phyloP scores from a whole-genome alignment of 441 rosid genomes.

The Geranium incanum region DNA sequence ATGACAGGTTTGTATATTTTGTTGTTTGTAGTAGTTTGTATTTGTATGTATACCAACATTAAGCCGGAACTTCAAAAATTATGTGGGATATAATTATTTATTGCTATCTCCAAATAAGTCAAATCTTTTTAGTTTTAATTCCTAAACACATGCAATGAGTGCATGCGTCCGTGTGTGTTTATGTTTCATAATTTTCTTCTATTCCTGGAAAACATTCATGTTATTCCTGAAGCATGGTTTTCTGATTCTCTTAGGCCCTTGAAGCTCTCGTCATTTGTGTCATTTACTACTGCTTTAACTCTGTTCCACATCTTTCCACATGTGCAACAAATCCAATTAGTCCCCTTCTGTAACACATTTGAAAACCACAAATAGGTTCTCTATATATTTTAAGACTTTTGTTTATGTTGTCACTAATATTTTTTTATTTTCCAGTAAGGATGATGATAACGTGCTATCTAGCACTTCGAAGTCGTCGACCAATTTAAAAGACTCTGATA shows the following conservation, averaged over 20 bases:
- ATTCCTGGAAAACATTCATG: too few species aligned
- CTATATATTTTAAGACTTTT: too few species aligned
- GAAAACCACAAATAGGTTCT: neutral
- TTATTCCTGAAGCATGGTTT: too few species aligned
- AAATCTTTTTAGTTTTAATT: too few species aligned
- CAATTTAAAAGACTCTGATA: constrained; percentile 34
- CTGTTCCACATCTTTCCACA: too few species aligned
- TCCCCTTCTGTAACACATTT: neutral
- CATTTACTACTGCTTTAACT: too few species aligned
- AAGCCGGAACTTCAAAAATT: neutral
- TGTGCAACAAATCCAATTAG: neutral
- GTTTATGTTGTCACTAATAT: constrained; percentile 13
- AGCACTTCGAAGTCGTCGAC: constrained; percentile 38
- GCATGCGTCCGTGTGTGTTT: too few species aligned
- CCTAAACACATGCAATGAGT: too few species aligned
- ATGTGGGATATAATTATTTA: neutral
- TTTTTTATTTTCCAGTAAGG: constrained; percentile 43
- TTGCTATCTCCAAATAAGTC: neutral
- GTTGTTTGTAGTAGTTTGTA: constrained; percentile 7
- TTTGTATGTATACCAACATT: neutral
- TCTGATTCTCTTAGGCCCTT: too few species aligned
- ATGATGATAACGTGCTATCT: constrained; percentile 37
- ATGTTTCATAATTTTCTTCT: too few species aligned
- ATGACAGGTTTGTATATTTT: constrained; percentile 44
- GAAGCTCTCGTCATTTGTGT: too few species aligned